A percentile compares a stretch with the other conserved stretches of the same genome.
These are phyloP conservation scores for Lepraria neglecta DNA, from an alignment of 495 filamentous ascomycete species.

Conservation along the genomic window DNA sequence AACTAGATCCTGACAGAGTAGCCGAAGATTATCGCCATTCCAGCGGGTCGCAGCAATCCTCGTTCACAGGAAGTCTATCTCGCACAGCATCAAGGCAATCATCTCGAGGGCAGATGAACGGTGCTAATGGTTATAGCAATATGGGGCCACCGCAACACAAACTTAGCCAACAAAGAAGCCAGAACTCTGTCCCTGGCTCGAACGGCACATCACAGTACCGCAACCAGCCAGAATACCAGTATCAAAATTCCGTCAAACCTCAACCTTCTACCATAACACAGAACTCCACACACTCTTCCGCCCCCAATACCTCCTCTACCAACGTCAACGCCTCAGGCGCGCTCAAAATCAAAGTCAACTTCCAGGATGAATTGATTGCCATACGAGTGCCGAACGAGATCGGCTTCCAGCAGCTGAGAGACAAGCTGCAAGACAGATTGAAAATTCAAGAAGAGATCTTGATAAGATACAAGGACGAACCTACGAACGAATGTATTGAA, in stretches of 20 bases:
- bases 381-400: slow-evolving; percentile 81
- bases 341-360: slow-evolving; percentile 93
- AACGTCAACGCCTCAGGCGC: slow-evolving; percentile 32
- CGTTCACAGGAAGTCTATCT: slow-evolving; percentile 42
- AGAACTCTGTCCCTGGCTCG: slow-evolving; percentile 37
- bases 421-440: slow-evolving; percentile 70
- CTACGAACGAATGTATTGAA: slow-evolving; percentile 58
- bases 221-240: slow-evolving; percentile 37
- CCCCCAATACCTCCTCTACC: slow-evolving; percentile 38
- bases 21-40: slow-evolving; percentile 67
- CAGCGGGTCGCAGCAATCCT: slow-evolving; percentile 65
- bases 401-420: slow-evolving; percentile 68
- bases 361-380: slow-evolving; percentile 81
- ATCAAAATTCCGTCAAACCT: slow-evolving; percentile 51
- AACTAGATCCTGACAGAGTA: slow-evolving; percentile 66
- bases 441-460: slow-evolving; percentile 67
- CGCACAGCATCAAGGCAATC: slow-evolving; percentile 65
- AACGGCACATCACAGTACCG: slow-evolving; percentile 40
- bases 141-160: slow-evolving; percentile 48
- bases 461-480: slow-evolving; percentile 82
- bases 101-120: slow-evolving; percentile 62
- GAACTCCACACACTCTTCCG: slow-evolving; percentile 42
- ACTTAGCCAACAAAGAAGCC: slow-evolving; percentile 53
- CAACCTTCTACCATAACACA: slow-evolving; percentile 70
- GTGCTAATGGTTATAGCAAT: slow-evolving; percentile 43